Evolutionary conservation across 1,284 basidiomycete species (phyloP).

Genomic region (Tylopilus sp.): DNA sequence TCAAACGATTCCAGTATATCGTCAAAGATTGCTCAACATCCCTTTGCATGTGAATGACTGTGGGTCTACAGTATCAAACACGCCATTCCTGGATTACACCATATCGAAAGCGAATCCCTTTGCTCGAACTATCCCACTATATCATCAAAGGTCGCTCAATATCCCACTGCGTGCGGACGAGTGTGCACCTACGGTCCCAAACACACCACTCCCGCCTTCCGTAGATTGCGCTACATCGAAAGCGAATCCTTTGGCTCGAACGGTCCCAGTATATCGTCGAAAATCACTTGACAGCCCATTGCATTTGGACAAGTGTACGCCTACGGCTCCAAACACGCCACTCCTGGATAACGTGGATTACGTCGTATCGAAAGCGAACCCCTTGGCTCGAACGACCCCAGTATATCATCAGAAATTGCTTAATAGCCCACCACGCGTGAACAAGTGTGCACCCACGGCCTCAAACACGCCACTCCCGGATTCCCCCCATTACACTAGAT

Average conservation of each 20-base stretch:
- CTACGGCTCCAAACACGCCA: constrained; percentile 39
- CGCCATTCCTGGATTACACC: constrained; percentile 41
- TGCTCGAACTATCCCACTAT: constrained; percentile 30
- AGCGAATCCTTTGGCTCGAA: no score
- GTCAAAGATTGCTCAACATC: no score
- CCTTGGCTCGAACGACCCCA: constrained; percentile 35
- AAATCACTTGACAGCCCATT: no score
- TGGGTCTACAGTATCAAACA: constrained; percentile 35
- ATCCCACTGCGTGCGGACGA: no score
- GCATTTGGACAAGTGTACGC: constrained; percentile 18
- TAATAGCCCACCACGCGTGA: background rate
- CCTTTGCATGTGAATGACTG: no score
- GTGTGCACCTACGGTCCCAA: constrained; percentile 38
- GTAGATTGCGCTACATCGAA: no score
- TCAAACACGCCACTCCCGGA: constrained; percentile 41
- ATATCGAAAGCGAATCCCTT: constrained; percentile 38
- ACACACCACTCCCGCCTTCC: no score
- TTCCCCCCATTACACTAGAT: constrained; percentile 34
- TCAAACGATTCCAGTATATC: no score
- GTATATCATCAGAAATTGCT: constrained; percentile 16
- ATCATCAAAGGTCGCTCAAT: constrained; percentile 17
- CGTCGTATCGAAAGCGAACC: constrained; percentile 33
- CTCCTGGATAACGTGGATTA: constrained; percentile 39
- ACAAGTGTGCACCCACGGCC: constrained; percentile 28
- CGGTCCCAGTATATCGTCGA: no score